Conservation (phyloP, 176 grass and related monocot species). For the Olyra latifolia region DNA sequence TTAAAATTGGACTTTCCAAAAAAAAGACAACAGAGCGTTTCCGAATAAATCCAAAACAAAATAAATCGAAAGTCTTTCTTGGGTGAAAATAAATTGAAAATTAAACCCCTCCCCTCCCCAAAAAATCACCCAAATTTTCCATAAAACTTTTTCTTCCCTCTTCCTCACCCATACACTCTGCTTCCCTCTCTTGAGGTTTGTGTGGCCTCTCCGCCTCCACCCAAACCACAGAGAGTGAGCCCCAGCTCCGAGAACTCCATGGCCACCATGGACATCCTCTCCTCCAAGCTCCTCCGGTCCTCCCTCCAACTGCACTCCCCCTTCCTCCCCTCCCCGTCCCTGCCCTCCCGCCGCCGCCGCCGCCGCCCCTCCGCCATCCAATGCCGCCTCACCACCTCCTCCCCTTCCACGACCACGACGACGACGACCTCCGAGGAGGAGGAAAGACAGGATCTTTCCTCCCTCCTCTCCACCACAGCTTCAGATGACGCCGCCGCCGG, state of each 20-base stretch:
- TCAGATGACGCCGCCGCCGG: slow-evolving; percentile 13
- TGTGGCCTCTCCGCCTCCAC: slow-evolving; percentile 46
- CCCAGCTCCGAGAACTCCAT: slow-evolving; percentile 15
- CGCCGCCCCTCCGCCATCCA: slow-evolving; percentile 24
- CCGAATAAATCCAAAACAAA: not conserved
- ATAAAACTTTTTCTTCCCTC: not conserved
- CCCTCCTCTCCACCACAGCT: slow-evolving; percentile 49
- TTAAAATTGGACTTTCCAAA: not conserved
- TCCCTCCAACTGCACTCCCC: slow-evolving; percentile 35
- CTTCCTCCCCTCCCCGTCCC: not conserved
- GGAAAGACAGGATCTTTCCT: slow-evolving; percentile 25
- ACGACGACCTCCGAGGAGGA: slow-evolving; percentile 25
- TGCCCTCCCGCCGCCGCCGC: slow-evolving; percentile 32
- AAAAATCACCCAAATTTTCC: not conserved
- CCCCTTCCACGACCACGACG: slow-evolving; percentile 25
- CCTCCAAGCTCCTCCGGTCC: slow-evolving; percentile 54
- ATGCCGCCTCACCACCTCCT: slow-evolving; percentile 48
- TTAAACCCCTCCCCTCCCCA: not conserved
- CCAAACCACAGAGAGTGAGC: slow-evolving; percentile 8
- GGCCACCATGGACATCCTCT: slow-evolving; percentile 66
- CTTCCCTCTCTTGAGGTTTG: not conserved
- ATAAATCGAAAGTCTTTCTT: not conserved
- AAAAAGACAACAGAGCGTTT: not conserved
- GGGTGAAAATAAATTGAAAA: not conserved
- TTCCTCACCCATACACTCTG: slow-evolving; percentile 23